Evolutionary conservation across 192 early-diverging fungal species (phyloP).

Genomic region (Funneliformis geosporum): DNA sequence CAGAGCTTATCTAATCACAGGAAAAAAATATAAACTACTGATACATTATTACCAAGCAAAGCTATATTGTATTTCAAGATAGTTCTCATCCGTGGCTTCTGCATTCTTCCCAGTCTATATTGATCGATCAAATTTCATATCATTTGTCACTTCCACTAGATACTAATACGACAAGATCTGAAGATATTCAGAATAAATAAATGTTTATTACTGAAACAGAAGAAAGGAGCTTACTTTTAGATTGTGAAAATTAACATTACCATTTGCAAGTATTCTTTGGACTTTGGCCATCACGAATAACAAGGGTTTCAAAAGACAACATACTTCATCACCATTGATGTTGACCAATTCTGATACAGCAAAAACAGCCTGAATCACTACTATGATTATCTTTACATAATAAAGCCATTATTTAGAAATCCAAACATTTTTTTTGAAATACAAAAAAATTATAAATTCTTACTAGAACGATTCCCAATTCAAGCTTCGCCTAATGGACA

Average conservation of each 20-base stretch:
- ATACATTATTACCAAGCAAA: conserved; percentile 59
- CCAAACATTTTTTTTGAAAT: conserved; percentile 52
- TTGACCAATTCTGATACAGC: conserved; percentile 72
- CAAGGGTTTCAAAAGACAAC: conserved; percentile 61
- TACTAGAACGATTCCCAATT: background rate
- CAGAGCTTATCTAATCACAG: background rate
- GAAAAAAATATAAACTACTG: background rate
- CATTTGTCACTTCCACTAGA: conserved; percentile 61
- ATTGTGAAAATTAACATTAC: background rate
- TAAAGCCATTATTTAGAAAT: conserved; percentile 52
- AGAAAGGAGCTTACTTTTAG: background rate
- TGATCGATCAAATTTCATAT: conserved; percentile 78
- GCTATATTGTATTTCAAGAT: conserved; percentile 78
- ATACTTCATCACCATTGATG: conserved; percentile 69
- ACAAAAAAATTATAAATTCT: background rate
- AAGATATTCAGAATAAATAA: conserved; percentile 13
- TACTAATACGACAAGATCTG: conserved; percentile 68
- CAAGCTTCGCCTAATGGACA: conserved; percentile 54
- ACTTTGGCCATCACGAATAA: conserved; percentile 68
- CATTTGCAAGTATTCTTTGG: conserved; percentile 41
- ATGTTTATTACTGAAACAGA: background rate
- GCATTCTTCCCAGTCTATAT: conserved; percentile 78
- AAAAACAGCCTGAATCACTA: conserved; percentile 68
- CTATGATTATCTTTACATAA: conserved; percentile 53
- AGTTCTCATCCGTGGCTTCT: conserved; percentile 68